These are phyloP conservation scores for Xylaria multiplex DNA, from an alignment of 2,329 filamentous ascomycete species.

Conservation along the genomic window DNA sequence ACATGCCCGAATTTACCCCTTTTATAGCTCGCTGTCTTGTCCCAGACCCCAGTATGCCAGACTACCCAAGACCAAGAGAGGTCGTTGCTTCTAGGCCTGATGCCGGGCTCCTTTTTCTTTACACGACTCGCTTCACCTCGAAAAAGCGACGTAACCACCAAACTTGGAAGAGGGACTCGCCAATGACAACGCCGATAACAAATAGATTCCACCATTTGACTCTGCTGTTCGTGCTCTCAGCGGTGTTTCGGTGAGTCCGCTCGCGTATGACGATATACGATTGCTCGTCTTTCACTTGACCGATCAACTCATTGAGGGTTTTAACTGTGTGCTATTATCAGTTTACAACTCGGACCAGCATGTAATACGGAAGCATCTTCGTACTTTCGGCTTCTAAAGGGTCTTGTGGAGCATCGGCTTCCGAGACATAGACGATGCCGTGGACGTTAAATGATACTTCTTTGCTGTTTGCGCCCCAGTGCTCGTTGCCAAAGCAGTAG, in stretches of 20 bases:
- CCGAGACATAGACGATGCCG: slow-evolving; percentile 95
- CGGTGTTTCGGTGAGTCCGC: slow-evolving; percentile 96
- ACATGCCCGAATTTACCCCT: slow-evolving; percentile 27
- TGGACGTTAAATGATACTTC: slow-evolving; percentile 99
- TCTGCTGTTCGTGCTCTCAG: slow-evolving; percentile 95
- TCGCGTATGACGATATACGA: slow-evolving; percentile 95
- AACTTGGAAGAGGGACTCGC: slow-evolving; percentile 96
- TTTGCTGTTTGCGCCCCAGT: slow-evolving; percentile 95
- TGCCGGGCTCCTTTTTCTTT: slow-evolving; percentile 40
- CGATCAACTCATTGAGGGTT: slow-evolving; percentile 82
- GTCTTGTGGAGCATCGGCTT: slow-evolving; percentile 83
- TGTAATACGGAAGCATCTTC: slow-evolving; percentile 37
- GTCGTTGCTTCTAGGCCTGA: slow-evolving; percentile 13
- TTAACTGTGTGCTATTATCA: slow-evolving; percentile 68
- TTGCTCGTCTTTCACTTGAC: slow-evolving; percentile 97
- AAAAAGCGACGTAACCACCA: slow-evolving; percentile 99
- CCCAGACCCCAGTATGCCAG: slow-evolving; percentile 43
- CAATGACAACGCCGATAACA: slow-evolving; percentile 87
- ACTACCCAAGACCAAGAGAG: slow-evolving; percentile 38
- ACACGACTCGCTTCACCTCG: slow-evolving; percentile 79
- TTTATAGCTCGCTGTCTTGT: slow-evolving; percentile 36
- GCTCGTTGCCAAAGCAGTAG: slow-evolving; percentile 99
- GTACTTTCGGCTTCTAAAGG: slow-evolving; percentile 90
- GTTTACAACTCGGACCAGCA: not conserved
- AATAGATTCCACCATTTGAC: slow-evolving; percentile 99